A percentile compares a stretch with the other conserved stretches of the same genome.
Evolutionary conservation across 176 grass and related monocot genomes (phyloP).

Genomic region (Thinopyrum elongatum): DNA sequence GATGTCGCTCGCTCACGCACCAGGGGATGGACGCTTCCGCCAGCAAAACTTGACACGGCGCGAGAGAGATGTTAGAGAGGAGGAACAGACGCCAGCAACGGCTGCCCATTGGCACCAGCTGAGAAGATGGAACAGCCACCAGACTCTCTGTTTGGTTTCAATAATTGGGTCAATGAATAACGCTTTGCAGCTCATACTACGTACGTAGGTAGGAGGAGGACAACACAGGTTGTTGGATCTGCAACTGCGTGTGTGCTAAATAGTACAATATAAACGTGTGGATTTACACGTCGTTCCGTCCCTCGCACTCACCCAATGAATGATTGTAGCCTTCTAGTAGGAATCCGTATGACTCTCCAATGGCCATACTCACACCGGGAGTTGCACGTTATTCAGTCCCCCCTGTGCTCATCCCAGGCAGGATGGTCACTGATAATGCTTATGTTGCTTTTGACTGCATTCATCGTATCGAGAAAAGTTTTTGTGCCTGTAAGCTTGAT

Average conservation of each 20-base stretch:
- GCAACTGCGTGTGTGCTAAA: background rate
- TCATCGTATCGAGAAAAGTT: too few relatives aligned
- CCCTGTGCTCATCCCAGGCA: too few relatives aligned
- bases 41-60: background rate
- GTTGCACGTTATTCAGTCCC: too few relatives aligned
- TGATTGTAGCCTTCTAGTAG: too few relatives aligned
- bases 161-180: constrained; percentile 33
- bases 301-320: too few relatives aligned
- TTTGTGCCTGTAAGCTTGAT: too few relatives aligned
- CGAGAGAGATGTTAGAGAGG: background rate
- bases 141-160: background rate
- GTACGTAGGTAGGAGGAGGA: background rate
- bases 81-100: background rate
- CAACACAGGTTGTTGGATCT: constrained; percentile 18
- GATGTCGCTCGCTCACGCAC: background rate
- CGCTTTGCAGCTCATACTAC: background rate
- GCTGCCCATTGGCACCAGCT: background rate
- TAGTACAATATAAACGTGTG: constrained; percentile 33
- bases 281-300: background rate
- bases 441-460: too few relatives aligned
- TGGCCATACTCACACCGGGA: too few relatives aligned
- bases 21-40: background rate
- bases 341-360: too few relatives aligned
- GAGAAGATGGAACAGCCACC: background rate
- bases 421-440: too few relatives aligned